Conservation (phyloP, 352 stramenopile genomes). For the Phytopythium ostracodes region DNA sequence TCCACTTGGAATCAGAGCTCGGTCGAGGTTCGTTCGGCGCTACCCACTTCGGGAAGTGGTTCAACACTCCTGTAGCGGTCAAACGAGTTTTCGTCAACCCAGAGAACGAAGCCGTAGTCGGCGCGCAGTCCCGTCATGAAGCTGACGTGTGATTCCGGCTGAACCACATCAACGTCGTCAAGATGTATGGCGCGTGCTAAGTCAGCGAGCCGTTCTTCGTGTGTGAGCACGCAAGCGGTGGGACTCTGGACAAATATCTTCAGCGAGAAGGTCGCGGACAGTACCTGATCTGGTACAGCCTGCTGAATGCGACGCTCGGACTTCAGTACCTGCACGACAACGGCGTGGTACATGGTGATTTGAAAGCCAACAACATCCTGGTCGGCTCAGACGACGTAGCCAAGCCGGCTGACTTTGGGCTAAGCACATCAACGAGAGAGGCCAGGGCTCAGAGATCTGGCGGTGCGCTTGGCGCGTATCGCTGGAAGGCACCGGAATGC, state of each 20-base stretch:
- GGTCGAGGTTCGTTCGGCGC: slow-evolving; percentile 20
- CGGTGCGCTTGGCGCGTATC: slow-evolving; percentile 16
- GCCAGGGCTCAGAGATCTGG: not conserved
- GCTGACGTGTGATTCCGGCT: too few species aligned
- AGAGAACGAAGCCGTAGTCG: not conserved
- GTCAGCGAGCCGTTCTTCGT: too few species aligned
- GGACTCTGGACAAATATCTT: too few species aligned
- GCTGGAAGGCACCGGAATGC: slow-evolving; percentile 29
- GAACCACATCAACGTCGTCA: too few species aligned
- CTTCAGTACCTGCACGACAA: too few species aligned
- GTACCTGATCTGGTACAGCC: too few species aligned
- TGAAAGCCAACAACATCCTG: slow-evolving; percentile 36
- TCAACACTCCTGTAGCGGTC: slow-evolving; percentile 17
- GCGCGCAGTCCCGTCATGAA: slow-evolving; percentile 15
- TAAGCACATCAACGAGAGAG: slow-evolving; percentile 10
- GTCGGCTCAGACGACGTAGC: slow-evolving; percentile 22
- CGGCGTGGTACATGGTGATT: too few species aligned
- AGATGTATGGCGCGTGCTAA: too few species aligned
- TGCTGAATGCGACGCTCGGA: too few species aligned
- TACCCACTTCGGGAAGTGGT: slow-evolving; percentile 24
- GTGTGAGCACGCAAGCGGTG: too few species aligned
- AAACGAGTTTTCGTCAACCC: slow-evolving; percentile 17
- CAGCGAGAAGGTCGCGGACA: too few species aligned
- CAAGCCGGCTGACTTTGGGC: slow-evolving; percentile 30
- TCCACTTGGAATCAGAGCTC: slow-evolving; percentile 15